phyloP scores from a whole-genome alignment of 176 grass and related monocot genomes.

The Triticum urartu region DNA sequence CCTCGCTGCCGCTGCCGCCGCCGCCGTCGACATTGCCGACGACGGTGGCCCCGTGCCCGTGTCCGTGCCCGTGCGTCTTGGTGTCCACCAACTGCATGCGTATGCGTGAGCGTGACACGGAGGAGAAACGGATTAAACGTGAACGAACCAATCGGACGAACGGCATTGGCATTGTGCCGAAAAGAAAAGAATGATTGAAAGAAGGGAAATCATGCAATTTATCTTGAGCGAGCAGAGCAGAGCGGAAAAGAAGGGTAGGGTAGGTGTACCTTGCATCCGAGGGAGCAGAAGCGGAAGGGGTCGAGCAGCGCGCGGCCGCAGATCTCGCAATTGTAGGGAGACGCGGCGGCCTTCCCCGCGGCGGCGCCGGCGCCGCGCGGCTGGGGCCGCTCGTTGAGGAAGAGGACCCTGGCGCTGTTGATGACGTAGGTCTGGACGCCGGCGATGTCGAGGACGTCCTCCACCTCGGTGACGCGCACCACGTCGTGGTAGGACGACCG shows the following conservation, averaged over 20 bases:
- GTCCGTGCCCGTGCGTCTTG: slow-evolving; percentile 48
- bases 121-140: slow-evolving; percentile 40
- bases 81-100: slow-evolving; percentile 58
- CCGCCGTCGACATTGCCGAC: neutral
- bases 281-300: slow-evolving; percentile 97
- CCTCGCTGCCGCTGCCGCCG: neutral
- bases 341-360: slow-evolving; percentile 43
- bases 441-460: slow-evolving; percentile 64
- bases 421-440: slow-evolving; percentile 93
- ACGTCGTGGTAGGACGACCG: slow-evolving; percentile 85
- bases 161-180: neutral
- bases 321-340: slow-evolving; percentile 79
- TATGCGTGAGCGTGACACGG: neutral
- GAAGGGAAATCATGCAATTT: neutral
- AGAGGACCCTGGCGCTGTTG: slow-evolving; percentile 84
- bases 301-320: slow-evolving; percentile 78
- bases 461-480: slow-evolving; percentile 66
- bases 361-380: slow-evolving; percentile 56
- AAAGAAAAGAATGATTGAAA: neutral
- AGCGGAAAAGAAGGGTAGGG: neutral
- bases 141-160: slow-evolving; percentile 16
- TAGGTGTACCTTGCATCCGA: slow-evolving; percentile 97
- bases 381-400: slow-evolving; percentile 85
- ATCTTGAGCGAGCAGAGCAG: neutral
- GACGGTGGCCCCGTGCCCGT: slow-evolving; percentile 17